These are phyloP conservation scores for Gossypioides kirkii DNA, from an alignment of 345 rosid genomes.

Conservation along the genomic window DNA sequence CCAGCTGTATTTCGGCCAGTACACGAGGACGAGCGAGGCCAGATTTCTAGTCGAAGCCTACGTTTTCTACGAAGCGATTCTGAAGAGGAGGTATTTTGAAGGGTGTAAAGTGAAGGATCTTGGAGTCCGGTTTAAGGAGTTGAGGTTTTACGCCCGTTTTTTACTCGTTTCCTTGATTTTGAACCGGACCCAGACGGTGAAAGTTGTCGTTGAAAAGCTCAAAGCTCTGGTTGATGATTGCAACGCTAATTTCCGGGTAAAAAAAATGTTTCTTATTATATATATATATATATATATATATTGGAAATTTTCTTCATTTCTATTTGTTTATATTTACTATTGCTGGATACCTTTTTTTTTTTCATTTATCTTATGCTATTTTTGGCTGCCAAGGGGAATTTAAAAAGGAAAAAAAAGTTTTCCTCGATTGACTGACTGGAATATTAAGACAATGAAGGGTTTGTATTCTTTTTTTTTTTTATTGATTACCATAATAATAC, in stretches of 20 bases:
- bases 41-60: constrained; percentile 82
- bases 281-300: not conserved
- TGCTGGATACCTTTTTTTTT: not conserved
- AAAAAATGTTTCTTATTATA: not conserved
- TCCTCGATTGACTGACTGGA: not conserved
- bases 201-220: constrained; percentile 42
- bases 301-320: too few species aligned
- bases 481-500: not conserved
- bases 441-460: not conserved
- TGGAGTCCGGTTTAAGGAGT: constrained; percentile 73
- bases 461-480: not conserved
- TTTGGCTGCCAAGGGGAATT: not conserved
- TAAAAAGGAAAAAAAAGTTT: too few species aligned
- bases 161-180: constrained; percentile 73
- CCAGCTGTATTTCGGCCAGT: constrained; percentile 89
- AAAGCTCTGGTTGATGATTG: constrained; percentile 59
- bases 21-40: constrained; percentile 87
- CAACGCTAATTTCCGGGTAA: constrained; percentile 71
- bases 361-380: not conserved
- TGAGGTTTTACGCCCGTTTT: constrained; percentile 86
- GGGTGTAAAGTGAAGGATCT: constrained; percentile 55
- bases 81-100: constrained; percentile 70
- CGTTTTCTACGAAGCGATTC: constrained; percentile 88
- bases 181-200: constrained; percentile 57
- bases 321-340: too few species aligned